Evolutionary conservation across 768 basidiomycete genomes (phyloP), one percentile per base, ranked within the genome.

Genomic region (Gloeostereum incarnatum): DNA sequence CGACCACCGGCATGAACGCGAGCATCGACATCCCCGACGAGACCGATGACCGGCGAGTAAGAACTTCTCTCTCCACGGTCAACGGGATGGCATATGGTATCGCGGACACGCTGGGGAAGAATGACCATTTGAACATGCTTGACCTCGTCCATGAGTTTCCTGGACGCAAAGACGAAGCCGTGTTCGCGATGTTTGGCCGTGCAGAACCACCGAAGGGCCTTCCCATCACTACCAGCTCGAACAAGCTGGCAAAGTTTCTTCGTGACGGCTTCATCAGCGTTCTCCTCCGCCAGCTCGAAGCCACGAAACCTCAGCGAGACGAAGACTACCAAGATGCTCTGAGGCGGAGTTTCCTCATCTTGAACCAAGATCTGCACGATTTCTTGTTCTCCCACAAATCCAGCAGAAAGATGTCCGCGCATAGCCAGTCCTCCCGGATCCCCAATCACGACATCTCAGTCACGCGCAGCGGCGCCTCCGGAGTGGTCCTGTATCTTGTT

Each of bases 131-230:
- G 30, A 81, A 75, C 32, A 90, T 94, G 78, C 73, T 96, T 46
- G 96, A 99, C 58, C 71, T 98, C 18, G 94, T 94, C 4, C 78
- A 92, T 33, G 77, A 86, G 48, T 96, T 93, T 60, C 76, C 83
- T 6, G 76, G 73, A 10, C 65, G 69, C 41, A 71, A 77, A 32
- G 78, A 80, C 51, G 87, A 93, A 55, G 89, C 89, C 9, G 66
- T 99, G 14, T 96, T 99, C 50, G 96, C 91, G 16, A 90, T 99
- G 81, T 98, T 98, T 57, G 93, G 94, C 10, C 75, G 84, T 2
- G 67, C 77, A 5, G 68, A 76, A 14, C 76, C 63, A 0, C 60
- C 61, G 1, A 61, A 60, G 24, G 45, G 55, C 5, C 45, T 66
- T 9, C 58, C 58, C 4, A 62, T 75, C 3, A 64, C 65, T 5